Evolutionary conservation across 208 protist species (phyloP), one percentile per base, ranked within the genome.

Genomic region (Balamuthia mandrillaris): DNA sequence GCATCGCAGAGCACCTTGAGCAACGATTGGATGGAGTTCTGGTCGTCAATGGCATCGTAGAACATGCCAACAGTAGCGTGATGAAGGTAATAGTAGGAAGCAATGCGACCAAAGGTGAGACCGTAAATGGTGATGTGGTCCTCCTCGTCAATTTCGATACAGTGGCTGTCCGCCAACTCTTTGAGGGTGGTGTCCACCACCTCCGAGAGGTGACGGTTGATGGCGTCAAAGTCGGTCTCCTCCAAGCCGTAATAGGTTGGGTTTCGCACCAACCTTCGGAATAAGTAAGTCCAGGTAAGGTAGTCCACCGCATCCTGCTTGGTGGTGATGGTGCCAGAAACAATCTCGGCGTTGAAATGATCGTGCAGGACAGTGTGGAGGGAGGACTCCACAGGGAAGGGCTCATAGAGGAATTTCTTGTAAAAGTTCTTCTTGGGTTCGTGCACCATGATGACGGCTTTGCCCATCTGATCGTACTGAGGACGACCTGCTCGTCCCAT

Each of bases 361-460:
- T 99, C 96, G 91, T 98, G 96, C 6, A 99, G 92, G 75, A 95
- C 91, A 27, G 88, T 90, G 54, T 96, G 93, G 47, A 99, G 91
- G 21, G 91, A 94, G 33, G 96, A 98, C 92, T 99, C 98, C 2
- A 99, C 98, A 35, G 98, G 98, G 92, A 99, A 99, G 21, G 98
- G 98, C 90, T 99, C 97, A 91, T 99, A 98, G 6, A 99, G 92
- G 88, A 99, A 99, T 89, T 99, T 99, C 72, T 98, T 97, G 92
- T 99, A 99, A 85, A 99, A 99, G 56, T 97, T 93, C 91, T 99
- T 99, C 88, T 99, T 99, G 16, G 95, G 92, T 87, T 99, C 97
- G 82, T 99, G 95, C 79, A 96, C 96, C 66, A 99, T 91, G 44
- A 99, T 97, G 81, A 98, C 95, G 2, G 96, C 97, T 56, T 96